Percentiles rank a stretch among this genome's conserved stretches.
Evolutionary conservation across 441 rosid genomes (phyloP).

Genomic region (Adansonia gregorii): DNA sequence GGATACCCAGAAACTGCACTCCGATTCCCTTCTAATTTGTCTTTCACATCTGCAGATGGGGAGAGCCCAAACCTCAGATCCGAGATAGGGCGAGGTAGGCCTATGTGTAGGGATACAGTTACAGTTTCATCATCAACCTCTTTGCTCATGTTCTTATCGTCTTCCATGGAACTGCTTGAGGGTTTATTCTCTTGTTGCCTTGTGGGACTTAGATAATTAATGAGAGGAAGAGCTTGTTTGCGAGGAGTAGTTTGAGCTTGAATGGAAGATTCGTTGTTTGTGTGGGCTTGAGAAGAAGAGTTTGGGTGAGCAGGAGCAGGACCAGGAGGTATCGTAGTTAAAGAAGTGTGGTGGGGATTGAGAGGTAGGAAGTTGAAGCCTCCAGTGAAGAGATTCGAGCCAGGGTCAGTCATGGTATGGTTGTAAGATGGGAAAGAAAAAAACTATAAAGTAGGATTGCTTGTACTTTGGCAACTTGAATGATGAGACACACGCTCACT

Average conservation of each 20-base stretch:
- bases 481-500: slow-evolving; percentile 11
- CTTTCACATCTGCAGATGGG: slow-evolving; percentile 23
- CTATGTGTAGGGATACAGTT: slow-evolving; percentile 58
- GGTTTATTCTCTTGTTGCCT: slow-evolving; percentile 36
- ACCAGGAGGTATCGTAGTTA: slow-evolving; percentile 3
- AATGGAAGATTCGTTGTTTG: slow-evolving; percentile 24
- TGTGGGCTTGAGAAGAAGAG: slow-evolving; percentile 10
- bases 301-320: slow-evolving; percentile 14
- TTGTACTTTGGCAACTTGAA: slow-evolving; percentile 17
- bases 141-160: slow-evolving; percentile 27
- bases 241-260: slow-evolving; percentile 11
- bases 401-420: slow-evolving; percentile 65
- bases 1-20: slow-evolving; percentile 37
- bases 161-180: slow-evolving; percentile 39
- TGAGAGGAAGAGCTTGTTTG: slow-evolving; percentile 53
- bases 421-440: slow-evolving; percentile 10
- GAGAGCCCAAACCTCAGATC: slow-evolving; percentile 39
- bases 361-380: slow-evolving; percentile 53
- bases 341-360: slow-evolving; percentile 32
- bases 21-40: slow-evolving; percentile 32
- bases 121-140: slow-evolving; percentile 33
- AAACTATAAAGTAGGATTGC: not conserved
- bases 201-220: slow-evolving; percentile 48
- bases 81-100: slow-evolving; percentile 53
- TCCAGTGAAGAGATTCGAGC: slow-evolving; percentile 41